A percentile compares a stretch with the other conserved stretches of the same genome.
Conservation (phyloP, 805 yeast species). For the Yamadazyma olivae region DNA sequence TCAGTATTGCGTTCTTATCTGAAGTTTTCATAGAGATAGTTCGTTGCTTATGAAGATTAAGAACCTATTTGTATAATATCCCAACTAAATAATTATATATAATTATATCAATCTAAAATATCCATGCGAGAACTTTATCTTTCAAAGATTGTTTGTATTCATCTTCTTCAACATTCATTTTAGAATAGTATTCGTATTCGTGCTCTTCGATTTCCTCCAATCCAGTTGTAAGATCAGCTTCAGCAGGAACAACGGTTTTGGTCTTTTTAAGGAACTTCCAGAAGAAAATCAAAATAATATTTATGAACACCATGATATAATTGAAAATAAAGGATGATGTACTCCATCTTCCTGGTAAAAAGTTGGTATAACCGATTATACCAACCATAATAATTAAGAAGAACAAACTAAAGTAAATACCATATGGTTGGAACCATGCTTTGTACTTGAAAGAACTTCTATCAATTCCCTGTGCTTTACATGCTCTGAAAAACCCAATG, state of each 20-base stretch:
- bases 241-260: slow-evolving; percentile 36
- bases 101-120: too few species aligned
- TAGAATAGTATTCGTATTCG: slow-evolving; percentile 30
- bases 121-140: slow-evolving; percentile 9
- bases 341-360: slow-evolving; percentile 58
- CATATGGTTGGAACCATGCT: slow-evolving; percentile 42
- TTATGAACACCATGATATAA: slow-evolving; percentile 66
- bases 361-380: slow-evolving; percentile 67
- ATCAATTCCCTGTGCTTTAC: slow-evolving; percentile 37
- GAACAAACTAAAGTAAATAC: slow-evolving; percentile 25
- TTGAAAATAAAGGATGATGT: slow-evolving; percentile 60
- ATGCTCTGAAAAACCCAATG: slow-evolving; percentile 42
- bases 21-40: too few species aligned
- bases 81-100: too few species aligned
- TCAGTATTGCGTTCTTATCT: too few species aligned
- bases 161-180: slow-evolving; percentile 4
- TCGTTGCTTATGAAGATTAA: too few species aligned
- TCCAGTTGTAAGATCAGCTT: slow-evolving; percentile 45
- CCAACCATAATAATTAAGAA: slow-evolving; percentile 44
- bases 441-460: slow-evolving; percentile 36
- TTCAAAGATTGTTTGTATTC: slow-evolving; percentile 4
- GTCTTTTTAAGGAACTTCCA: slow-evolving; percentile 38
- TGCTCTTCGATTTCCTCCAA: slow-evolving; percentile 48
- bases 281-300: slow-evolving; percentile 25
- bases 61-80: too few species aligned